Evolutionary conservation across 306 rosid genomes (phyloP), one percentile per base, ranked within the genome.

Genomic region (Castanopsis chinensis): DNA sequence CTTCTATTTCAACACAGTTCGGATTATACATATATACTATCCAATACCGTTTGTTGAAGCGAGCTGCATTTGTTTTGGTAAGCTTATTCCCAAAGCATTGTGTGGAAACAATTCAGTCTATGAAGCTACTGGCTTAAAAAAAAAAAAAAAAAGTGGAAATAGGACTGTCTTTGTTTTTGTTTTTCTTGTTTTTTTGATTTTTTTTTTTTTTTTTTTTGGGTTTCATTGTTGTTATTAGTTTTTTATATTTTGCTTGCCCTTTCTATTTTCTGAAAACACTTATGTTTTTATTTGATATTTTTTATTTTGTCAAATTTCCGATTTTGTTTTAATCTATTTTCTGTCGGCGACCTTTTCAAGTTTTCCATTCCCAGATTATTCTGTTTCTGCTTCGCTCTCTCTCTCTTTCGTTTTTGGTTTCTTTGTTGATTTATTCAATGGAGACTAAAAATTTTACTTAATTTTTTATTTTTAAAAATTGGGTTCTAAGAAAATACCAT

Each of bases 311-410:
- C 55, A 19, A 79, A 77, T 63, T 74, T 68, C 72, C 14, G 17
- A 45, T 78, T 51, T 35, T 37, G 43, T 21, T 77, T 69, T 77
- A 20, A 6, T 78, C 37, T 53, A 15, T 73, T 52, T 87, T 73
- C 45, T 88, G 89, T 91, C 93, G 93, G 90, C 81, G 80, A 75
- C 55, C 65, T 72, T 80, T 55, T 81, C 53, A 49, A 49, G 14
- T 49, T 12, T 13, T 49, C 53, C 12, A 41, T 41, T 41, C 1
- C 45, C 45, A 41, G 45, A 41, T 37, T 37, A 37, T 41, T 41
- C 45, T 8, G 45, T 76, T 74, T 74, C 69, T 69, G 61, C 30
- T 63, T 78, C n/a, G 74, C 45, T 58, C 65, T 60, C 65, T 64
- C 20, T 75, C 32, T 76, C 59, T n/a, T 12, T 49, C 4, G 3